Evolutionary conservation across 177 flowering plant species (phyloP), one percentile per base, ranked within the genome.

Genomic region (Vitis hybrid): DNA sequence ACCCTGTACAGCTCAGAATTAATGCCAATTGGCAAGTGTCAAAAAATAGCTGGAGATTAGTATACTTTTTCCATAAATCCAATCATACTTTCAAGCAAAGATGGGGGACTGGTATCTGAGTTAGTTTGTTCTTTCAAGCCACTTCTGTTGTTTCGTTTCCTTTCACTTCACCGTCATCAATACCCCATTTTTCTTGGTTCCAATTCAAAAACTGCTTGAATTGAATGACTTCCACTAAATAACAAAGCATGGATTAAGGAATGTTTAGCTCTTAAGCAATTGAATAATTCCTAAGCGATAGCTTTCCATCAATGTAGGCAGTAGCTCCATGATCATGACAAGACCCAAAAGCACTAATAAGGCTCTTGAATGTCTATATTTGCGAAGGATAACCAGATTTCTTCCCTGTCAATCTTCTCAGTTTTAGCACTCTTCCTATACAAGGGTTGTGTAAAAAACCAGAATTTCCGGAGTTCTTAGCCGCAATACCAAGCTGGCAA

Each of bases 211-310:
- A 24, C 31, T 38, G 19, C 12, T 75, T 72, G 47, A 38, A 20
- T 59, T 70, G 75, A 75, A 69, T 70, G 71, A 64, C 66, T 73
- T 71, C 79, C 77, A 71, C 69, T 75, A 64, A 14, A 17, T n/a
- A 62, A 65, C 18, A 54, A 49, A 24, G 51, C 72, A 51, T 62
- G 68, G 77, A 66, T 82, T 75, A 60, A 62, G 85, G 81, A 83
- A 59, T 62, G 19, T 83, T 89, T 87, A 59, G 76, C 77, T 86
- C 84, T 89, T 59, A 89, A 85, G 92, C 86, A 79, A 87, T 74
- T 76, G 59, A 65, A 66, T 73, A 57, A 65, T 62, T 62, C 65
- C 63, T 56, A 65, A 72, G n/a, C 69, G 59, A 73, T 38, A 69
- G 73, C 76, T 78, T 66, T 76, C 74, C 72, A 49, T 61, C 71